These are phyloP conservation scores for Pestalotiopsis sp. DNA, from an alignment of 2,329 filamentous ascomycete species.

Conservation along the genomic window DNA sequence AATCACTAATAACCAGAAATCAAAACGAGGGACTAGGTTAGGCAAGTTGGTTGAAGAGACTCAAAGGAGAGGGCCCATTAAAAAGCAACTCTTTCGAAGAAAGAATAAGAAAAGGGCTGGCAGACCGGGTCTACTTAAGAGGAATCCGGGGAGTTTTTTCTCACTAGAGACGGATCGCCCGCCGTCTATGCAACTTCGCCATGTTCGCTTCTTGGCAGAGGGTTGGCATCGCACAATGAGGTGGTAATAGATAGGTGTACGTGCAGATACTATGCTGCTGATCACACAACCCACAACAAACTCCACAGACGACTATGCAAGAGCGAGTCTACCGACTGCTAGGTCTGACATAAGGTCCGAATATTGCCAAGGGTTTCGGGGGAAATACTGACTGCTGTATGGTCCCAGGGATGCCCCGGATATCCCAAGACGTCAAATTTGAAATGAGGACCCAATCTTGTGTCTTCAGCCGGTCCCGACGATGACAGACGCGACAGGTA, in stretches of 20 bases:
- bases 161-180: background rate
- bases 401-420: background rate
- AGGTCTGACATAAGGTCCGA: background rate
- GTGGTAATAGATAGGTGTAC: background rate
- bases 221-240: background rate
- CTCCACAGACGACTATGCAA: background rate
- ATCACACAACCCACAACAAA: background rate
- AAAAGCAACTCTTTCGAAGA: background rate
- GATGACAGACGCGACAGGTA: background rate
- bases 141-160: background rate
- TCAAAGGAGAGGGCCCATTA: background rate
- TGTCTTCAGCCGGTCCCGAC: background rate
- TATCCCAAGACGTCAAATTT: background rate
- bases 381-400: background rate
- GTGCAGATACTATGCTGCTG: background rate
- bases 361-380: background rate
- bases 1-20: background rate
- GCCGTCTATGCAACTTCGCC: background rate
- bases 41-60: background rate
- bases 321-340: background rate
- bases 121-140: background rate
- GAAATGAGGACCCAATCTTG: background rate
- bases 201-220: background rate
- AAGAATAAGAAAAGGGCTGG: background rate
- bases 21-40: background rate